Evolutionary conservation across 2,329 filamentous ascomycete species (phyloP).

Genomic region (Ophiostoma sp.): DNA sequence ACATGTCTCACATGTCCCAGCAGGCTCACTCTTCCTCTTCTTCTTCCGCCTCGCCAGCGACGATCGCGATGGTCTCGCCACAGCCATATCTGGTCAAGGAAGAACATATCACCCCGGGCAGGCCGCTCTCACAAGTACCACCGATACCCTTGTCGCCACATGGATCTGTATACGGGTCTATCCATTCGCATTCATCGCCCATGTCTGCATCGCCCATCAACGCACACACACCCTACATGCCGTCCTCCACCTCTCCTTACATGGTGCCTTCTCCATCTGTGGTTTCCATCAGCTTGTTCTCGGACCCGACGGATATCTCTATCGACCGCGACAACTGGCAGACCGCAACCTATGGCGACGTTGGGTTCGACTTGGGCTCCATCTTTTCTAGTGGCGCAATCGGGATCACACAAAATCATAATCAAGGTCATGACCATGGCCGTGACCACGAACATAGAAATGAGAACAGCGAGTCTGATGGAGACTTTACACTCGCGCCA

Average conservation of each 20-base stretch:
- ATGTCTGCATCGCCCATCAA: not conserved
- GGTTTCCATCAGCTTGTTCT: not conserved
- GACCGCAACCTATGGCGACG: not conserved
- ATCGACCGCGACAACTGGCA: not conserved
- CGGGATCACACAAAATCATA: not conserved
- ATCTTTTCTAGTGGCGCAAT: not conserved
- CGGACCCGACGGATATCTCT: not conserved
- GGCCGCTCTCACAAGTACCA: constrained; percentile 2
- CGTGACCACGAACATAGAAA: not conserved
- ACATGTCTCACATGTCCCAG: too few relatives aligned
- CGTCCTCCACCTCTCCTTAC: not conserved
- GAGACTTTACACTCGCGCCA: constrained; percentile 16
- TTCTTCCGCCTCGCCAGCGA: not conserved
- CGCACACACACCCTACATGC: not conserved
- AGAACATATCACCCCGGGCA: not conserved
- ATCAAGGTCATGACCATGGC: too few relatives aligned
- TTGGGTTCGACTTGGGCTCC: not conserved
- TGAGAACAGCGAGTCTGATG: not conserved
- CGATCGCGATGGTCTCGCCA: not conserved
- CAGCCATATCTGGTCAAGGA: constrained; percentile 3
- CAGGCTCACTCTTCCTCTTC: not conserved
- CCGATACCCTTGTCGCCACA: not conserved
- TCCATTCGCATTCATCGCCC: not conserved
- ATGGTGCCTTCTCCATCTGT: not conserved
- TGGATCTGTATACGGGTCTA: not conserved